phyloP scores from a whole-genome alignment of 768 basidiomycete genomes.

The Agaricus blazei region DNA sequence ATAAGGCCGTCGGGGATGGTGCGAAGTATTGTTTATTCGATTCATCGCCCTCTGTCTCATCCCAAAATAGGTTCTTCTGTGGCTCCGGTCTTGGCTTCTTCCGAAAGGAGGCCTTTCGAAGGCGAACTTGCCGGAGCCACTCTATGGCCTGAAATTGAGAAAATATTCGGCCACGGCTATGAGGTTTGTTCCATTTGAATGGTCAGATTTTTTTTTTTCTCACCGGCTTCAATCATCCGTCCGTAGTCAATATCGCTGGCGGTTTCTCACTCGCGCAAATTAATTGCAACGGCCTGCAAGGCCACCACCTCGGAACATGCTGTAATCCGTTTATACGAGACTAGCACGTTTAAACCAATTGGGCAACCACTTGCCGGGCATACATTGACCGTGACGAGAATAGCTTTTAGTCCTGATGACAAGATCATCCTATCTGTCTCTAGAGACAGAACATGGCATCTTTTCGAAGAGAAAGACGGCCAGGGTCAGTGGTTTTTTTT shows the following conservation, averaged over 20 bases:
- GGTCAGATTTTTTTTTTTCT: too few relatives aligned
- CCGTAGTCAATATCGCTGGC: conserved; percentile 77
- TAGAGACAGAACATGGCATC: conserved; percentile 87
- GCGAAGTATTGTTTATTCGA: conserved; percentile 10
- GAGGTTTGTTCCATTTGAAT: conserved; percentile 50
- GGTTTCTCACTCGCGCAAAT: conserved; percentile 59
- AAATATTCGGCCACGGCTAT: conserved; percentile 96
- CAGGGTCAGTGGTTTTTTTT: conserved; percentile 27
- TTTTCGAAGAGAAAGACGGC: conserved; percentile 51
- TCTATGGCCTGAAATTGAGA: conserved; percentile 95
- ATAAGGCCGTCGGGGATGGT: conserved; percentile 84
- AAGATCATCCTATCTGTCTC: conserved; percentile 76
- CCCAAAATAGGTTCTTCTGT: conserved; percentile 13
- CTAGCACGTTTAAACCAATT: conserved; percentile 61
- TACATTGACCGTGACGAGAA: conserved; percentile 81
- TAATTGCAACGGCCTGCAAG: conserved; percentile 89
- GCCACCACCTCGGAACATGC: conserved; percentile 88
- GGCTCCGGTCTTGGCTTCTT: conserved; percentile 18
- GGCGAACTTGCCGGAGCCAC: conserved; percentile 85
- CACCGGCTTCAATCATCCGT: neutral
- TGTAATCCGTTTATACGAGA: conserved; percentile 77
- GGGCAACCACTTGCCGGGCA: conserved; percentile 81
- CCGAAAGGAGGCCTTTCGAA: conserved; percentile 68
- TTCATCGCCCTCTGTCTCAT: neutral
- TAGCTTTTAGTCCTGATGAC: conserved; percentile 88